Percentiles rank a stretch among this genome's conserved stretches.
phyloP scores from a whole-genome alignment of 2,329 filamentous ascomycete species.

The Clonostachys solani region DNA sequence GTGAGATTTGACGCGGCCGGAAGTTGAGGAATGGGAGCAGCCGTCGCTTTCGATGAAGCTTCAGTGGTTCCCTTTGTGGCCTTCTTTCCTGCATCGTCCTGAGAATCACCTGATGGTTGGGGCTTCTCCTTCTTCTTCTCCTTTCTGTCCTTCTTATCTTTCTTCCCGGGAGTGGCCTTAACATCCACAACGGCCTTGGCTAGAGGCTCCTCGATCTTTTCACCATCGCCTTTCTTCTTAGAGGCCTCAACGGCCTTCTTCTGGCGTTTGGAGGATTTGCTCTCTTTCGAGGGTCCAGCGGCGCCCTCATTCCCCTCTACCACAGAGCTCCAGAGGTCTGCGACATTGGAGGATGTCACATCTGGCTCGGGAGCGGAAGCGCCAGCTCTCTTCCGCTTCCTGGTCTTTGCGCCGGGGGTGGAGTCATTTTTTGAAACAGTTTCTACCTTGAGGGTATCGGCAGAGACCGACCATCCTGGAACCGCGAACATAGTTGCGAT shows the following conservation, averaged over 20 bases:
- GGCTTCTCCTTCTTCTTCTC: slow-evolving; percentile 23
- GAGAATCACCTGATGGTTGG: slow-evolving; percentile 8
- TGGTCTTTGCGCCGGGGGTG: slow-evolving; percentile 38
- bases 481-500: slow-evolving; percentile 74
- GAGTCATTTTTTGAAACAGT: slow-evolving; percentile 20
- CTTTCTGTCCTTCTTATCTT: slow-evolving; percentile 20
- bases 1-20: slow-evolving; percentile 61
- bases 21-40: slow-evolving; percentile 24
- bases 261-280: slow-evolving; percentile 24
- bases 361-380: slow-evolving; percentile 13
- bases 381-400: slow-evolving; percentile 50
- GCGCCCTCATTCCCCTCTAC: slow-evolving; percentile 60
- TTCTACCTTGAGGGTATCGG: slow-evolving; percentile 68
- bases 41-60: slow-evolving; percentile 10
- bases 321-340: slow-evolving; percentile 73
- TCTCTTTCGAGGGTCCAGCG: slow-evolving; percentile 9
- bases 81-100: slow-evolving; percentile 19
- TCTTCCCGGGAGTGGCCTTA: slow-evolving; percentile 3
- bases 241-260: slow-evolving; percentile 11
- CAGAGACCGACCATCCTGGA: slow-evolving; percentile 83
- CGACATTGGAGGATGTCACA: slow-evolving; percentile 68
- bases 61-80: slow-evolving; percentile 10
- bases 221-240: slow-evolving; percentile 4
- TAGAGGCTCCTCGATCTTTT: slow-evolving; percentile 4
- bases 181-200: neutral